Evolutionary conservation across 768 basidiomycete genomes (phyloP).

Genomic region (Flagelloscypha sp.): DNA sequence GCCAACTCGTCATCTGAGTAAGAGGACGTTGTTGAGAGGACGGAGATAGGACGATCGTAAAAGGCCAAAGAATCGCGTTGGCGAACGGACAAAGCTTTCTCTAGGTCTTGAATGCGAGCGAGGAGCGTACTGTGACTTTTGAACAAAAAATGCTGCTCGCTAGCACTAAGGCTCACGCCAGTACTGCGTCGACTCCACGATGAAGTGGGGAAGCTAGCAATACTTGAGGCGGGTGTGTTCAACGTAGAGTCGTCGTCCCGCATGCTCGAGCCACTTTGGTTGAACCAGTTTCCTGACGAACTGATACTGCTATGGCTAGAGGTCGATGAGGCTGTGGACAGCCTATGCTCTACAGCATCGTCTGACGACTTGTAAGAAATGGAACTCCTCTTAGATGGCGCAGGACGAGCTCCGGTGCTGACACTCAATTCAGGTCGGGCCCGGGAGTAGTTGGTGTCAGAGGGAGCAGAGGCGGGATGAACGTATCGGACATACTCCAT

Average conservation of each 20-base stretch:
- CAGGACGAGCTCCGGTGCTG: too few relatives aligned
- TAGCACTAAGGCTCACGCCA: constrained; percentile 57
- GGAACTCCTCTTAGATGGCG: too few relatives aligned
- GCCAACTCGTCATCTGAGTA: constrained; percentile 46
- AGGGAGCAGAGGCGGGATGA: too few relatives aligned
- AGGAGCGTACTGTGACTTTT: constrained; percentile 79
- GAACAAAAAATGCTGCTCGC: constrained; percentile 81
- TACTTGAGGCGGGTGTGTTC: constrained; percentile 9
- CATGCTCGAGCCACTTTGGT: too few relatives aligned
- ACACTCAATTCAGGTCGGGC: too few relatives aligned
- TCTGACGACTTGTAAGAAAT: constrained; percentile 70
- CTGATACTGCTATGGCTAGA: too few relatives aligned
- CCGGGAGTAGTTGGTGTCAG: too few relatives aligned
- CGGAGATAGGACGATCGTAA: constrained; percentile 42
- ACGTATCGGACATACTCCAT: too few relatives aligned
- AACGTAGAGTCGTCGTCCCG: too few relatives aligned
- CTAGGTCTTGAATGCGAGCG: constrained; percentile 74
- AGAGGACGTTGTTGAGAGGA: constrained; percentile 33
- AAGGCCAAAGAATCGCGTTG: constrained; percentile 24
- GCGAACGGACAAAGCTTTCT: constrained; percentile 52
- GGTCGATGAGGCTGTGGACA: too few relatives aligned
- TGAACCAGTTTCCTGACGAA: too few relatives aligned
- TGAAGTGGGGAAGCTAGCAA: constrained; percentile 5
- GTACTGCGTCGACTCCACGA: constrained; percentile 27
- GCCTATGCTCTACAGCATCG: too few relatives aligned